Conservation (phyloP, 2,329 filamentous ascomycete species). For the Ceratocystis variospora region DNA sequence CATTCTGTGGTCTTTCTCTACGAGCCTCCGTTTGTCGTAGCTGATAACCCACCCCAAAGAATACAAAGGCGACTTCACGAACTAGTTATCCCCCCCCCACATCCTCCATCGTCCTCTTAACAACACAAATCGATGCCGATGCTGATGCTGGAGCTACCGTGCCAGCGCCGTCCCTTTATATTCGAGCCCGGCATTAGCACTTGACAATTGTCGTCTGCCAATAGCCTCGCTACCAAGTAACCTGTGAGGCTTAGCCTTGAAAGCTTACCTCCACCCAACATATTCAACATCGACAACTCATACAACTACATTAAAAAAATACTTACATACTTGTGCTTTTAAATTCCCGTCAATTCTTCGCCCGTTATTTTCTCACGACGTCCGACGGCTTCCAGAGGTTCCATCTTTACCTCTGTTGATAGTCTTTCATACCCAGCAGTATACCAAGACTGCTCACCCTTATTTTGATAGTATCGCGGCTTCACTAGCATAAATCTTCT, state of each 20-base stretch:
- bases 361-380: background rate
- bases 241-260: background rate
- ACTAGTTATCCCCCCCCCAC: background rate
- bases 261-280: background rate
- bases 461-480: background rate
- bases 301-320: background rate
- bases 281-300: background rate
- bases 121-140: slow-evolving; percentile 10
- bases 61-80: background rate
- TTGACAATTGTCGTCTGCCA: slow-evolving; percentile 12
- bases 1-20: background rate
- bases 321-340: background rate
- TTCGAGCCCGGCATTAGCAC: slow-evolving; percentile 17
- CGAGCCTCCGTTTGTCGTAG: background rate
- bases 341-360: background rate
- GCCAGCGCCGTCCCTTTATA: slow-evolving; percentile 16
- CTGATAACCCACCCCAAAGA: background rate
- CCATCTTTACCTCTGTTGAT: no score
- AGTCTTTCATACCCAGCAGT: no score
- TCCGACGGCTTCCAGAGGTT: no score
- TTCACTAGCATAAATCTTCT: background rate
- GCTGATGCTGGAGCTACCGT: slow-evolving; percentile 17
- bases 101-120: background rate
- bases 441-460: no score
- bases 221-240: background rate